Evolutionary conservation across 2,329 filamentous ascomycete genomes (phyloP), one percentile per base, ranked within the genome.

Genomic region (Bipolaris victoriae): DNA sequence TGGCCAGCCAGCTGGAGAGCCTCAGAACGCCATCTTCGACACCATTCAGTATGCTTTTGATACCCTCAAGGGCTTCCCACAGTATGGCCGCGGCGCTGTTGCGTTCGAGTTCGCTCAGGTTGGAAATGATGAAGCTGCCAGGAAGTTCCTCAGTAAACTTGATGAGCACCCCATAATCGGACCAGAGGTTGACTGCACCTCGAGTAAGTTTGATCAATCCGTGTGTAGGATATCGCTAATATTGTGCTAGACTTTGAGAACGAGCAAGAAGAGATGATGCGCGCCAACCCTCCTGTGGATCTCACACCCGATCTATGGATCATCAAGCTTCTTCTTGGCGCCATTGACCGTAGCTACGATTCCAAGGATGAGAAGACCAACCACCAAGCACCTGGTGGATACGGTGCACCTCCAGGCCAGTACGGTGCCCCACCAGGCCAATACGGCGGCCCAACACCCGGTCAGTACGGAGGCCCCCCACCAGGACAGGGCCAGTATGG

Each of bases 91-190:
- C 26, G 83, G 83, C 47, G 85, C 84, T n/a, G 74, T 89, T 57
- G 82, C 84, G 0, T 89, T 89, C 78, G 86, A 89, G 68, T 89
- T 89, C 68, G 86, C 87, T 0, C 87, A 90, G 66, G 87, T 90
- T 47, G 87, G 87, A 60, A 88, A 88, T 64, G 87, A 90, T 66
- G 79, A 83, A 69, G 83, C 83, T 62, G 87, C 87, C 2, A 83
- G 84, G 52, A 83, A 87, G 59, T 90, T 89, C 79, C 78, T 90
- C 46, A 75, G 79, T 47, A 84, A 84, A 66, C 80, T 90, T n/a
- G 87, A 90, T 65, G 82, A 84, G 60, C 86, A 89, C 57, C 85
- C 86, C 11, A 73, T 75, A 20, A 83, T 90, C 66, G 87, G 87
- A 46, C 74, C 79, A 15, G 76, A 88, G 72, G 83, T 89, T 55